These are phyloP conservation scores for Kwoniella newhampshirensis DNA, from an alignment of 768 basidiomycete species.

Conservation along the genomic window DNA sequence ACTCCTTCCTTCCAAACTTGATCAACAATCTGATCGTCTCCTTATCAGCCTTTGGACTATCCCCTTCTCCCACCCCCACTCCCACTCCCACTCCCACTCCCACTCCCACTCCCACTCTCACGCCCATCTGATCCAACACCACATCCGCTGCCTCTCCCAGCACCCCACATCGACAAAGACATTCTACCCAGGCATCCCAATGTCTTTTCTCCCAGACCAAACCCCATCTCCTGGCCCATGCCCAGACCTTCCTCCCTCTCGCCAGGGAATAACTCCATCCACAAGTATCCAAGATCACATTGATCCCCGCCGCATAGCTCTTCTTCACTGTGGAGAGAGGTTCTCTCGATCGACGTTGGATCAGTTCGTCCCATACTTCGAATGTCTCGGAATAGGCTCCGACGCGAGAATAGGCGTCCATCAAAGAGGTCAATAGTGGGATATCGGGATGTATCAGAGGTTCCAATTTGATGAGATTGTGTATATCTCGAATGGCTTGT, in stretches of 20 bases:
- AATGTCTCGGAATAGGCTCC: constrained; percentile 70
- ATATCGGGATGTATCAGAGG: constrained; percentile 70
- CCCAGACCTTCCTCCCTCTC: constrained; percentile 62
- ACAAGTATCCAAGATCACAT: constrained; percentile 82
- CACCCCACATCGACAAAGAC: constrained; percentile 70
- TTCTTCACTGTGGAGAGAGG: constrained; percentile 52
- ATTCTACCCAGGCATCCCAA: constrained; percentile 66
- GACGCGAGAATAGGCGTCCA: constrained; percentile 83
- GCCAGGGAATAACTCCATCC: constrained; percentile 62
- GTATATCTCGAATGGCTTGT: constrained; percentile 61
- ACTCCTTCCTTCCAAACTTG: constrained; percentile 38
- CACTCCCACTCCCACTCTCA: not conserved
- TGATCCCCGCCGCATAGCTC: constrained; percentile 61
- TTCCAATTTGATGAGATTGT: constrained; percentile 76
- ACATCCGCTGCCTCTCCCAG: constrained; percentile 68
- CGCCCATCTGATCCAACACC: constrained; percentile 65
- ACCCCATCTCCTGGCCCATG: constrained; percentile 59
- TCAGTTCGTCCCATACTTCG: constrained; percentile 68
- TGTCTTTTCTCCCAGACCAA: constrained; percentile 69
- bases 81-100: constrained; percentile 53
- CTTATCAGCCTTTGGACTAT: constrained; percentile 2
- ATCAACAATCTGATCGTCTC: constrained; percentile 29
- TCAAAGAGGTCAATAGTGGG: constrained; percentile 74
- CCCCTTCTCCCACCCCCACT: constrained; percentile 37
- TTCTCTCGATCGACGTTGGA: constrained; percentile 56